A percentile compares a stretch with the other conserved stretches of the same genome.
Evolutionary conservation across 2,329 filamentous ascomycete species (phyloP).

Genomic region (Epichloe glyceriae): DNA sequence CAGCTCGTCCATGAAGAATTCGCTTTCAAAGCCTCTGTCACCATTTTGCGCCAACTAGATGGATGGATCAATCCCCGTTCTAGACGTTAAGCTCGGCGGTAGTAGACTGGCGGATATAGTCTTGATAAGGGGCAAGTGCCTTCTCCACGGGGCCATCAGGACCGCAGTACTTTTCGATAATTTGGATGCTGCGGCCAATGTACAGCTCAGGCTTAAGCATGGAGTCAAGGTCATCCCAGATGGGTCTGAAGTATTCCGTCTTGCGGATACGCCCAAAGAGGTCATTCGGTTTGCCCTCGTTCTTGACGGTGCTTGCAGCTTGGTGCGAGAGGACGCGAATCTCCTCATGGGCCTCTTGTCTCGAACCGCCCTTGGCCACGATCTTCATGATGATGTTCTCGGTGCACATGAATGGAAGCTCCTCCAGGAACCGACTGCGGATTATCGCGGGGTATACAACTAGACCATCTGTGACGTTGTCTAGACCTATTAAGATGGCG

Average conservation of each 20-base stretch:
- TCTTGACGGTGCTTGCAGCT: conserved; percentile 48
- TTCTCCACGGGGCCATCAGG: conserved; percentile 25
- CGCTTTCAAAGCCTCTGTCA: conserved; percentile 55
- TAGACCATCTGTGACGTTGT: conserved; percentile 56
- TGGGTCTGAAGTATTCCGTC: conserved; percentile 61
- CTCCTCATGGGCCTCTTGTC: conserved; percentile 78
- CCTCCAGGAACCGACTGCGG: conserved; percentile 51
- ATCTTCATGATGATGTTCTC: conserved; percentile 61
- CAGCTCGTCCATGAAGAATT: conserved; percentile 55
- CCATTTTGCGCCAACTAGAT: no score
- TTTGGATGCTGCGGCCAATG: conserved; percentile 30
- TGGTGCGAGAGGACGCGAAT: conserved; percentile 73
- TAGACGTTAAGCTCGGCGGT: conserved; percentile 6
- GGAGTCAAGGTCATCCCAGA: conserved; percentile 54
- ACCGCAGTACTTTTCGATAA: conserved; percentile 33
- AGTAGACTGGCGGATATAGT: conserved; percentile 17
- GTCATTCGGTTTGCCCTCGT: conserved; percentile 61
- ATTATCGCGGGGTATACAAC: conserved; percentile 73
- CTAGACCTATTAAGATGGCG: conserved; percentile 50
- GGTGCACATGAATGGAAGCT: conserved; percentile 80
- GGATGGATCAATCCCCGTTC: no score
- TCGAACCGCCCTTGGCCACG: conserved; percentile 53
- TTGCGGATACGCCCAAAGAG: conserved; percentile 64
- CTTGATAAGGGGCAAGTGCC: conserved; percentile 24
- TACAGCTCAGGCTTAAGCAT: conserved; percentile 51